phyloP scores from a whole-genome alignment of 2,329 filamentous ascomycete genomes.

The Xylaria sp. region DNA sequence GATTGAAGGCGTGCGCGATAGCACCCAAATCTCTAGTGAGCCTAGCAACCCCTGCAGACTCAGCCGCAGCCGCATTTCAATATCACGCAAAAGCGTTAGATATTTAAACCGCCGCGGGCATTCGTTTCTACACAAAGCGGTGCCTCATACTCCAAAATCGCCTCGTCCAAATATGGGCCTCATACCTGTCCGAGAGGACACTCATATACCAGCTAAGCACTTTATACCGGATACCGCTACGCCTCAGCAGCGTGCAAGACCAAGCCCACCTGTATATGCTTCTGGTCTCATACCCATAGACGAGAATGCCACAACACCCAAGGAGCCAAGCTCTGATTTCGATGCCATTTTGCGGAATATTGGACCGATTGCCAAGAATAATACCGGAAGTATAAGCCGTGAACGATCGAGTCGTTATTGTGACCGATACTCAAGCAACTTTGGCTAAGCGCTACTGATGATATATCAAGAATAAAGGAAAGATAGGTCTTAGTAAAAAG shows the following conservation, averaged over 20 bases:
- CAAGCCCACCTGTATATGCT: slow-evolving; percentile 7
- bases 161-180: slow-evolving; percentile 13
- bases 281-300: slow-evolving; percentile 26
- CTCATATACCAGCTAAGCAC: neutral
- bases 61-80: slow-evolving; percentile 16
- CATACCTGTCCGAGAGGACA: slow-evolving; percentile 17
- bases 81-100: neutral
- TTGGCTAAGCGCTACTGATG: slow-evolving; percentile 11
- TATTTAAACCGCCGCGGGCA: neutral
- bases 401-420: slow-evolving; percentile 29
- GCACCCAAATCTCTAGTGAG: neutral
- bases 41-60: slow-evolving; percentile 12
- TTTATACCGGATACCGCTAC: neutral
- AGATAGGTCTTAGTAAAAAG: neutral
- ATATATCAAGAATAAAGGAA: neutral
- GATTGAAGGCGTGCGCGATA: neutral
- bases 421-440: slow-evolving; percentile 34
- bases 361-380: slow-evolving; percentile 22
- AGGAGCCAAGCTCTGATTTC: slow-evolving; percentile 28
- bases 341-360: slow-evolving; percentile 34
- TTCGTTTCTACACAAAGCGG: neutral
- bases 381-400: neutral
- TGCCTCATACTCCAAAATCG: neutral
- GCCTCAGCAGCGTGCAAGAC: neutral
- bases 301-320: slow-evolving; percentile 16